A percentile compares a stretch with the other conserved stretches of the same genome.
These are phyloP conservation scores for Cornus suecica DNA, from an alignment of 148 eudicot species.

Conservation along the genomic window DNA sequence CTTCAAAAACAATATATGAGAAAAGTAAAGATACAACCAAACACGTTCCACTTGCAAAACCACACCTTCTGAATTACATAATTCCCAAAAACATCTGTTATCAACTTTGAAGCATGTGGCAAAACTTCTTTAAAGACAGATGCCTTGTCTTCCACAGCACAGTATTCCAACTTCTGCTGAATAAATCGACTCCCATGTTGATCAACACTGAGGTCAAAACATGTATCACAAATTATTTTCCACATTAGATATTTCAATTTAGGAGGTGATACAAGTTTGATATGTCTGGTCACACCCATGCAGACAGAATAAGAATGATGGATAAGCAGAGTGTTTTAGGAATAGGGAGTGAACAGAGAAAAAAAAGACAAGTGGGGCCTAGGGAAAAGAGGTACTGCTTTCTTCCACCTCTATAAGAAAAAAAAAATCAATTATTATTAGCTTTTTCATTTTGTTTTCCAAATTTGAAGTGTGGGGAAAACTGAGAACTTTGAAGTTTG, in stretches of 20 bases:
- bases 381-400: not conserved
- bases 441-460: not conserved
- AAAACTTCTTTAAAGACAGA: slow-evolving; percentile 81
- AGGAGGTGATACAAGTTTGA: not conserved
- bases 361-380: not conserved
- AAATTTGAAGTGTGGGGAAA: not conserved
- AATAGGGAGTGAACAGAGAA: not conserved
- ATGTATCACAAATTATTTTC: not conserved
- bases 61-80: slow-evolving; percentile 94
- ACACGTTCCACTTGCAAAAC: not conserved
- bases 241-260: not conserved
- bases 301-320: not conserved
- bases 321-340: not conserved
- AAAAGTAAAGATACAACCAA: not conserved
- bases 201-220: slow-evolving; percentile 63
- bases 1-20: not conserved
- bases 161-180: slow-evolving; percentile 88
- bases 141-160: slow-evolving; percentile 69
- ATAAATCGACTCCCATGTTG: slow-evolving; percentile 97
- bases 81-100: slow-evolving; percentile 99
- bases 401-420: not conserved
- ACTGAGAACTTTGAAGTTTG: not conserved
- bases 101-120: slow-evolving; percentile 76
- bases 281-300: not conserved
- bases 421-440: too few relatives aligned